Evolutionary conservation across 2,329 filamentous ascomycete species (phyloP).

Genomic region (Xylaria sp.): DNA sequence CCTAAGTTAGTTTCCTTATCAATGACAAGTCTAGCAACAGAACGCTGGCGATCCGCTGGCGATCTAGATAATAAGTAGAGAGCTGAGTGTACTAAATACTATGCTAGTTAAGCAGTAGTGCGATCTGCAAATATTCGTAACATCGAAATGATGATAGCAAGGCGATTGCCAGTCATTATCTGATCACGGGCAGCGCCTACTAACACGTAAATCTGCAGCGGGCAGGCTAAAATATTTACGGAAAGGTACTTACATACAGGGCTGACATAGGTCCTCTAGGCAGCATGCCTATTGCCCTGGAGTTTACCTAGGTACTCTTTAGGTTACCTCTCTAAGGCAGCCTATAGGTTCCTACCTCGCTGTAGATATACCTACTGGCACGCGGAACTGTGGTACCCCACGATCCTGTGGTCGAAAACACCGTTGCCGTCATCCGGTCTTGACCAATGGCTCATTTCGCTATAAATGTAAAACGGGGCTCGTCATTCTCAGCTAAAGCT

Average conservation of each 20-base stretch:
- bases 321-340: background rate
- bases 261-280: background rate
- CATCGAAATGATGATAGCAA: conserved; percentile 6
- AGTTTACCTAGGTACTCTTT: too few relatives aligned
- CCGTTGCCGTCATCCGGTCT: conserved; percentile 25
- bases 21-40: background rate
- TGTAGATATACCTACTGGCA: background rate
- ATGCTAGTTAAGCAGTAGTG: conserved; percentile 8
- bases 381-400: background rate
- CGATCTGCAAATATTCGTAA: conserved; percentile 14
- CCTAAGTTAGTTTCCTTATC: background rate
- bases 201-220: too few relatives aligned
- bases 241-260: too few relatives aligned
- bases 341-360: background rate
- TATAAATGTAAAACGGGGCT: conserved; percentile 34
- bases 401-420: background rate
- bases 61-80: background rate
- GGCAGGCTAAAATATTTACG: too few relatives aligned
- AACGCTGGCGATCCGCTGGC: background rate
- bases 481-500: conserved; percentile 20
- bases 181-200: background rate
- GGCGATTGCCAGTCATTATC: background rate
- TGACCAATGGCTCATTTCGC: conserved; percentile 22
- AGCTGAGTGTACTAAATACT: background rate
- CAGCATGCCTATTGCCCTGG: background rate